Evolutionary conservation across 1,284 basidiomycete species (phyloP), one percentile per base, ranked within the genome.

Genomic region (Leccinum solheimii): DNA sequence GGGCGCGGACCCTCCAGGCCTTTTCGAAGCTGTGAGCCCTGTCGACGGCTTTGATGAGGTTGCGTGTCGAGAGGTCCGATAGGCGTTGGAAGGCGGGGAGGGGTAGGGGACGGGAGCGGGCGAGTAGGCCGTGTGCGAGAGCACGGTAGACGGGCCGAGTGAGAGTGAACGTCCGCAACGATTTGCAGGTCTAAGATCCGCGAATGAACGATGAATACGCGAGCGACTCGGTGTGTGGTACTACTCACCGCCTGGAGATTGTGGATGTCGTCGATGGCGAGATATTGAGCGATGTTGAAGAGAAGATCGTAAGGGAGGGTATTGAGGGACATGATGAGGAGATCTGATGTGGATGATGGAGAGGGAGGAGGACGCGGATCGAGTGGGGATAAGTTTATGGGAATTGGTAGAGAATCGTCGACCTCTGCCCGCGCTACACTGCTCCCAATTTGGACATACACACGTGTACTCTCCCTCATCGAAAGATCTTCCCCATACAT

Each of bases 231-330:
- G 19, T 10, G 19, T 3, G 43, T 45, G 10, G 19, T 34, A 11
- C 4, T n/a, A 76, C 86, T 79, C 73, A 88, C 87, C 62, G 80
- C 68, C 69, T 87, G 86, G 7, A 89, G 72, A 49, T 80, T 72
- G 70, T 83, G 80, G 23, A 90, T 78, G 71, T 88, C 87, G 40
- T 75, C 74, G 66, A 86, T 73, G 64, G 85, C 79, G 36, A 90
- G 79, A 73, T 85, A 82, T 48, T 79, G 79, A 3, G 85, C 81
- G 69, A 90, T 82, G 73, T 86, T 85, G 58, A 89, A 79, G 51
- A 89, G 71, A n/a, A 89, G 76, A 76, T 89, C 87, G 73, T 89
- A 88, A 0, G 87, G 87, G 19, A 89, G 77, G 4, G 75, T 78
- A 59, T 78, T 77, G 55, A 88, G 76, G 19, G 70, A 68, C 72